Base-by-base conservation (phyloP, 2,329 filamentous ascomycete species). In the Diplodia seriata region DNA sequence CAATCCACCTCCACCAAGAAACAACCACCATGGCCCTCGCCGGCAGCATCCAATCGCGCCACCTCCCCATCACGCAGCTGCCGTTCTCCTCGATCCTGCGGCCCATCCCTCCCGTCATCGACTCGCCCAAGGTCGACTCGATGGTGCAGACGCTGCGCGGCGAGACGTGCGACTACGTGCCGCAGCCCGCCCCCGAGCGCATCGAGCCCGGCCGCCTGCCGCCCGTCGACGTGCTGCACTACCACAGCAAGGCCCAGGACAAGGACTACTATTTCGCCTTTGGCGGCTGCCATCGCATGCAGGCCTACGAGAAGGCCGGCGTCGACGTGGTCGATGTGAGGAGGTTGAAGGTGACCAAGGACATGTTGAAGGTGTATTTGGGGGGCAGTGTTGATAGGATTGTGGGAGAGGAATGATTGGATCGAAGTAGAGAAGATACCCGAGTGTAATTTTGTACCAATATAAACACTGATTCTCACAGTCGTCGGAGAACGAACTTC, bases 141-240 rank as follows among this genome's bases (percentile, higher is more conserved):
- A 69, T 69, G 68, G 66, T 68, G 26, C 59, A 68, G 55, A 69
- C 68, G 20, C 68, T 69, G 26, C 50, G 54, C 26, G 57, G 59
- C 57, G 54, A 68, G 43, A 20, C 56, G 11, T 57, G 57, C 65
- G 62, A 50, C 65, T 68, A 68, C 68, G 33, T 68, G 15, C 66
- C 65, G 9, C 26, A 26, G 57, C 68, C 68, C 33, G 65, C 65
- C 3, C 65, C 68, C 4, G 68, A 69, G 31, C 49, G 47, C 11
- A 68, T 68, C 57, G 65, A 68, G 66, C 56, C 68, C 1, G 67
- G 67, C 20, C 31, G 38, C 29, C 66, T 69, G 66, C 68, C 68
- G 65, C 65, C 68, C 57, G 65, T 69, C 56, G 68, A 69, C 57
- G 68, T 69, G 18, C 66, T 69, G 66, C 68, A 69, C 49, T 69